Conservation (phyloP, 768 basidiomycete genomes). For the Phaeotremella skinneri region DNA sequence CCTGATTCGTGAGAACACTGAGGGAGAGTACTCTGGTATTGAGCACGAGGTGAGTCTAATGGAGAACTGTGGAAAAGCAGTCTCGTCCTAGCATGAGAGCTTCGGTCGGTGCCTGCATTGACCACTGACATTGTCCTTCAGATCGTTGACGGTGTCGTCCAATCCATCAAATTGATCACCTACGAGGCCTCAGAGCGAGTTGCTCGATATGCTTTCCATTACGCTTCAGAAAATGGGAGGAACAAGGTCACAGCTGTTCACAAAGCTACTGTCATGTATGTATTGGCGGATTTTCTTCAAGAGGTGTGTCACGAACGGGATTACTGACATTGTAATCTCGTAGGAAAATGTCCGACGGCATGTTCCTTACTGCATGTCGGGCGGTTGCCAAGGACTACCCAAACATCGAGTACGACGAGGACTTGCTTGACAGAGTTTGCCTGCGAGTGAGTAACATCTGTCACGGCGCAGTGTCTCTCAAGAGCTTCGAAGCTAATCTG, state of each 20-base stretch:
- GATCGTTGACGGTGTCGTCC: constrained; percentile 96
- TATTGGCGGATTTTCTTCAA: constrained; percentile 14
- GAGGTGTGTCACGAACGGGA: not conserved
- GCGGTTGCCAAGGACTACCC: constrained; percentile 95
- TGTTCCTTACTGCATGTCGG: constrained; percentile 97
- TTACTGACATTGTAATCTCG: constrained; percentile 3
- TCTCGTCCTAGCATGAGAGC: not conserved
- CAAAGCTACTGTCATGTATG: constrained; percentile 98
- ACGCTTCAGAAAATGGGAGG: constrained; percentile 81
- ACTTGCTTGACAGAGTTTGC: constrained; percentile 93
- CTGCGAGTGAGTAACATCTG: constrained; percentile 66
- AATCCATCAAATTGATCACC: constrained; percentile 99
- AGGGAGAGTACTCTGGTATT: constrained; percentile 99
- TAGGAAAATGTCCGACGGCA: constrained; percentile 99
- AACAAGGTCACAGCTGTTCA: constrained; percentile 96
- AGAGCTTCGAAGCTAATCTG: constrained; percentile 2
- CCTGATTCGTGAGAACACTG: constrained; percentile 98
- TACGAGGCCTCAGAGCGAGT: constrained; percentile 99
- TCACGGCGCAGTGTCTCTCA: not conserved
- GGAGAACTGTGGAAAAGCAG: not conserved
- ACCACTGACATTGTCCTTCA: too few species aligned
- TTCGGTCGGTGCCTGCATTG: not conserved
- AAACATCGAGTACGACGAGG: constrained; percentile 89
- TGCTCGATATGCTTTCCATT: constrained; percentile 96
- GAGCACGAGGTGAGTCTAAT: constrained; percentile 78